These are phyloP conservation scores for Pythium biforme DNA, from an alignment of 352 stramenopile species.

Conservation along the genomic window DNA sequence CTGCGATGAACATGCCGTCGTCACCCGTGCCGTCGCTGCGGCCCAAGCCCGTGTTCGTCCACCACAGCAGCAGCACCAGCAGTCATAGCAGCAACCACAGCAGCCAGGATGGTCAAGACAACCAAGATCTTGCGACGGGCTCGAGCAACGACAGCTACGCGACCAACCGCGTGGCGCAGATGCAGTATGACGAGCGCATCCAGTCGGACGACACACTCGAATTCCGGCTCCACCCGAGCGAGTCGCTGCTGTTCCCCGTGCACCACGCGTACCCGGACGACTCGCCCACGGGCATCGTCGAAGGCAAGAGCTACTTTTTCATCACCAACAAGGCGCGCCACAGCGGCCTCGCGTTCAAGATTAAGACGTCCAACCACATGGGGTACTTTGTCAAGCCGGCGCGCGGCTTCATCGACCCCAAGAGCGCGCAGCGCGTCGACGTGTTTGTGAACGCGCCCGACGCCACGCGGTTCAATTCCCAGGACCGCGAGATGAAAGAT, in stretches of 20 bases:
- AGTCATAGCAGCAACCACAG: slow-evolving; percentile 19
- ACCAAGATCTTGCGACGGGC: slow-evolving; percentile 3
- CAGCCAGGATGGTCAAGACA: slow-evolving; percentile 8
- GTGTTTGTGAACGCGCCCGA: slow-evolving; percentile 48
- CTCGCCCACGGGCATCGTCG: slow-evolving; percentile 24
- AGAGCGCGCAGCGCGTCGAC: slow-evolving; percentile 59
- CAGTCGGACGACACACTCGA: slow-evolving; percentile 17
- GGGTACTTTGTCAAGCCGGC: slow-evolving; percentile 78
- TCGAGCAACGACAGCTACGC: slow-evolving; percentile 21
- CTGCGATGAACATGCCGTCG: slow-evolving; percentile 12
- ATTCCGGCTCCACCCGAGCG: slow-evolving; percentile 21
- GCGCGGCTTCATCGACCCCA: slow-evolving; percentile 55
- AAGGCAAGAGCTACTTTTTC: slow-evolving; percentile 47
- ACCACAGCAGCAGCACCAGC: slow-evolving; percentile 23
- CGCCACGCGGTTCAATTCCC: slow-evolving; percentile 34
- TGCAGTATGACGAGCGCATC: slow-evolving; percentile 12
- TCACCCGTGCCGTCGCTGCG: slow-evolving; percentile 13
- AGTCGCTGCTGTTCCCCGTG: slow-evolving; percentile 20
- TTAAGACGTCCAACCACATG: slow-evolving; percentile 78
- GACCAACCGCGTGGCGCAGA: neutral
- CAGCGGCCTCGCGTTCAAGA: slow-evolving; percentile 64
- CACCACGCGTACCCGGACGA: slow-evolving; percentile 12
- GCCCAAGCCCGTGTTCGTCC: slow-evolving; percentile 1
- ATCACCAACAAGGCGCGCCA: slow-evolving; percentile 56
- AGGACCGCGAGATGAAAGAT: slow-evolving; percentile 60